phyloP scores from a whole-genome alignment of 1,284 basidiomycete species.

The Ceratobasidium papillatum region DNA sequence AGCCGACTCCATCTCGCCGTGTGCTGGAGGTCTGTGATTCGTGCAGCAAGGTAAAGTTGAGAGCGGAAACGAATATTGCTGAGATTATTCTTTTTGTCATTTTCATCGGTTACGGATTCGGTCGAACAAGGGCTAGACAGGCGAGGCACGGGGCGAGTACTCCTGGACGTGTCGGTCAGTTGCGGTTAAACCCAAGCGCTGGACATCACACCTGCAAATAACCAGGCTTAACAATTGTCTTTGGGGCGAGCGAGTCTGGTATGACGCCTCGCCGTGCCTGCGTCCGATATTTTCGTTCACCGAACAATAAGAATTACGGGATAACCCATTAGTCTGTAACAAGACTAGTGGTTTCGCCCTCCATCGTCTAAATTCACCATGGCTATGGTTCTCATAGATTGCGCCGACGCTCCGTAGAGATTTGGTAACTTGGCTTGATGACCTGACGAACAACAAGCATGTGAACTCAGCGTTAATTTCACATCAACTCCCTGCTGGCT shows the following conservation, averaged over 20 bases:
- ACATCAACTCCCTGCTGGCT: background rate
- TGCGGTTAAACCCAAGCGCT: background rate
- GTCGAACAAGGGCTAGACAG: conserved; percentile 9
- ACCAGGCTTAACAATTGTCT: background rate
- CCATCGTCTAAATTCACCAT: background rate
- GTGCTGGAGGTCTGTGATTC: conserved; percentile 1
- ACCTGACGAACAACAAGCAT: background rate
- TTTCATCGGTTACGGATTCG: background rate
- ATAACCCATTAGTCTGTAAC: conserved; percentile 20
- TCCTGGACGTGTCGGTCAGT: background rate
- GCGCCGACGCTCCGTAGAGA: background rate
- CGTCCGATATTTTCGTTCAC: background rate
- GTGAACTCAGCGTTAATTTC: conserved; percentile 9
- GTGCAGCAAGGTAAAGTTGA: background rate
- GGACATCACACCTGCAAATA: background rate
- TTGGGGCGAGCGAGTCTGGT: background rate
- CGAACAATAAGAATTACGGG: conserved; percentile 11
- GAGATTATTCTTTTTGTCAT: background rate
- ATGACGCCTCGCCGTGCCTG: background rate
- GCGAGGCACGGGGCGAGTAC: background rate
- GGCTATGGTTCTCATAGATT: background rate
- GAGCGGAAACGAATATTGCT: background rate
- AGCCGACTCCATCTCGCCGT: background rate
- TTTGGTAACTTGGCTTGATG: background rate
- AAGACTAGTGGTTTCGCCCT: background rate